A percentile compares a stretch with the other conserved stretches of the same genome.
Conservation (phyloP, 345 rosid genomes). For the Eucalyptus rudis region DNA sequence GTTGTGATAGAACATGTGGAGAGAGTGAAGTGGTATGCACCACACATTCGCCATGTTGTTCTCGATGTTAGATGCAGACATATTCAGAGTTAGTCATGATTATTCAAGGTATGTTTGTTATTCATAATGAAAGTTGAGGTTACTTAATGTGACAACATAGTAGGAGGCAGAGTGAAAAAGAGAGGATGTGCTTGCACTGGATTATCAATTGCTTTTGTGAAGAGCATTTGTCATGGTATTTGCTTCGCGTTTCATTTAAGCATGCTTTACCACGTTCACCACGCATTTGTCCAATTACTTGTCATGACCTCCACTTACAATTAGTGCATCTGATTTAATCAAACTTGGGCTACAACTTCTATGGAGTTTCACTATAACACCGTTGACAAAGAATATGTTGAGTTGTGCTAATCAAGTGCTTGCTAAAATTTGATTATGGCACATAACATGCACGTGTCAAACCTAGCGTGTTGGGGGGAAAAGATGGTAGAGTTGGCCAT, state of each 20-base stretch:
- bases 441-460: background rate
- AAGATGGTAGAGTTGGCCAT: background rate
- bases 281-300: background rate
- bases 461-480: background rate
- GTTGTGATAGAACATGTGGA: conserved; percentile 55
- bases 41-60: conserved; percentile 86
- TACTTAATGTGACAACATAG: background rate
- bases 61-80: conserved; percentile 65
- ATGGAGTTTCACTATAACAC: background rate
- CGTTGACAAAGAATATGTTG: background rate
- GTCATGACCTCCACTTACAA: background rate
- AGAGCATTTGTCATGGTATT: background rate
- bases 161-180: background rate
- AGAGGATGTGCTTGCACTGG: background rate
- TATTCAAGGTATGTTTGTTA: background rate
- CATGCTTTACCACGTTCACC: background rate
- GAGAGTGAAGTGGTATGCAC: conserved; percentile 95
- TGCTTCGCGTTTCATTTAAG: background rate
- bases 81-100: background rate
- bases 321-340: background rate
- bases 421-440: background rate
- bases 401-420: background rate
- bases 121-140: background rate
- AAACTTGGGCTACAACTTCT: background rate
- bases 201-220: background rate